phyloP scores from a whole-genome alignment of 1,139 yeast genomes.

The Arxiozyma slooffiae region DNA sequence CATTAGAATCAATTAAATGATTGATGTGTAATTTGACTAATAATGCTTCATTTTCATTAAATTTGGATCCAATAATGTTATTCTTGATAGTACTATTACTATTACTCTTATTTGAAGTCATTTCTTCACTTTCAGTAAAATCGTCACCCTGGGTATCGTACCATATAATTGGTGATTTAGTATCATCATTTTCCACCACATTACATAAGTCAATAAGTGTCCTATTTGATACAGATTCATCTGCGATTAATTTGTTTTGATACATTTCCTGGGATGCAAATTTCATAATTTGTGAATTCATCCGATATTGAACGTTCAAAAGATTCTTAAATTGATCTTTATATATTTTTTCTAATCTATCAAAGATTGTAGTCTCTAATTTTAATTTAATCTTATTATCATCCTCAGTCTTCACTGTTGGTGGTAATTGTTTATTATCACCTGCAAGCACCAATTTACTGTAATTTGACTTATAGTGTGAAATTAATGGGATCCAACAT shows the following conservation, averaged over 20 bases:
- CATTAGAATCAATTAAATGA: slow-evolving; percentile 40
- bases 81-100: slow-evolving; percentile 8
- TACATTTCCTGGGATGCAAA: slow-evolving; percentile 69
- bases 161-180: slow-evolving; percentile 53
- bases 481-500: slow-evolving; percentile 89
- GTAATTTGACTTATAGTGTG: slow-evolving; percentile 43
- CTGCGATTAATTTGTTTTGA: slow-evolving; percentile 53
- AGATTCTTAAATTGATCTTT: slow-evolving; percentile 46
- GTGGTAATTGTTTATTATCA: slow-evolving; percentile 81
- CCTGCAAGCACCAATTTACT: slow-evolving; percentile 66
- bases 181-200: slow-evolving; percentile 39
- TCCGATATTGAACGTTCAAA: slow-evolving; percentile 73
- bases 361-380: slow-evolving; percentile 66
- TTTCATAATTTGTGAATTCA: slow-evolving; percentile 69
- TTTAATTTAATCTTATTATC: slow-evolving; percentile 28
- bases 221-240: slow-evolving; percentile 44
- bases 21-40: slow-evolving; percentile 51
- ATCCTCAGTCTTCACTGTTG: slow-evolving; percentile 49
- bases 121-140: slow-evolving; percentile 40
- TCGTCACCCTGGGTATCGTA: slow-evolving; percentile 92
- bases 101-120: slow-evolving; percentile 35
- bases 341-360: slow-evolving; percentile 49
- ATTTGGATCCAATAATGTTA: slow-evolving; percentile 41
- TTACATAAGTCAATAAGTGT: slow-evolving; percentile 47
- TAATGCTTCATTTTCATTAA: slow-evolving; percentile 62